Conservation (phyloP, 139 green algal genomes). For the Mychonastes homosphaera region DNA sequence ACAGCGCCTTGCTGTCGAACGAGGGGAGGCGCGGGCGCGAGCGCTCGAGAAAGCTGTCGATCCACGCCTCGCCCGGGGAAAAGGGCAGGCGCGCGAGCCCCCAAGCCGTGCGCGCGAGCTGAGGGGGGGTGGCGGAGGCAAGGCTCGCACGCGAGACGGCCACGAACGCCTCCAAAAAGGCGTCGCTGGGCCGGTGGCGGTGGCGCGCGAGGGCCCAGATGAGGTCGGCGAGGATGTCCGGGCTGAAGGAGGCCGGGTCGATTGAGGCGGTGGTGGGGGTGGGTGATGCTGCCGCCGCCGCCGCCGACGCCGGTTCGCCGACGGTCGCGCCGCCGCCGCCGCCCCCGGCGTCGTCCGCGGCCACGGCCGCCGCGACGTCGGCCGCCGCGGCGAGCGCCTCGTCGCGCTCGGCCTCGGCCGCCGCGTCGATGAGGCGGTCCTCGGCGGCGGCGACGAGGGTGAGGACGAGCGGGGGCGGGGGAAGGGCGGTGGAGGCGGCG, state of each 20-base stretch:
- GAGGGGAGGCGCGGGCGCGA: neutral
- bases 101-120: slow-evolving; percentile 16
- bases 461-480: too few relatives aligned
- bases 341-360: neutral
- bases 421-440: neutral
- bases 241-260: neutral
- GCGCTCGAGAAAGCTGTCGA: neutral
- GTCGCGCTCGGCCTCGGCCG: neutral
- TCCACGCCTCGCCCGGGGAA: neutral
- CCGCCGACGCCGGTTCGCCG: neutral
- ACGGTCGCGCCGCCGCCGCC: too few relatives aligned
- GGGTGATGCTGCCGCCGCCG: neutral
- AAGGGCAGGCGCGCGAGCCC: slow-evolving; percentile 8
- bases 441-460: neutral
- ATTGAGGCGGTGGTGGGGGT: neutral
- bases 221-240: slow-evolving; percentile 7
- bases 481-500: too few relatives aligned
- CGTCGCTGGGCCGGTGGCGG: neutral
- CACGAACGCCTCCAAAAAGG: neutral
- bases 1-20: slow-evolving; percentile 16
- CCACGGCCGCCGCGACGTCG: neutral
- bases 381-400: slow-evolving; percentile 7
- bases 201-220: slow-evolving; percentile 9
- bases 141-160: slow-evolving; percentile 5
- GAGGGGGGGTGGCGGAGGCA: slow-evolving; percentile 1